phyloP scores from a whole-genome alignment of 2,329 filamentous ascomycete species.

The Paracorniculantispora psalliotae region DNA sequence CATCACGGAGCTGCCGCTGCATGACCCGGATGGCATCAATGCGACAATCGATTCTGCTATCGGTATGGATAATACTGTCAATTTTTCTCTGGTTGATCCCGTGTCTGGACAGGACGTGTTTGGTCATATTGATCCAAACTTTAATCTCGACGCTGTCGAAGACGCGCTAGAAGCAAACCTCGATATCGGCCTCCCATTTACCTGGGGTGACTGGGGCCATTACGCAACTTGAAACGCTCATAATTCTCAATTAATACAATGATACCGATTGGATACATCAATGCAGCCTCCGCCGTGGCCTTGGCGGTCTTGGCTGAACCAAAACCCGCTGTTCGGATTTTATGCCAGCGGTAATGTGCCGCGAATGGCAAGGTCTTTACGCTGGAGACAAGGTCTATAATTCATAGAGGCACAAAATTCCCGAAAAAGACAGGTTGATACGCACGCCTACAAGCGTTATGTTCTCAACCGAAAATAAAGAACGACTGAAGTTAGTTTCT shows the following conservation, averaged over 20 bases:
- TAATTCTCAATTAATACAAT: background rate
- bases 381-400: background rate
- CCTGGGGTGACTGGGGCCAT: conserved; percentile 44
- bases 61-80: conserved; percentile 31
- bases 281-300: too few relatives aligned
- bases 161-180: conserved; percentile 50
- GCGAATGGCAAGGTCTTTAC: too few relatives aligned
- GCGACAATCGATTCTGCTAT: conserved; percentile 21
- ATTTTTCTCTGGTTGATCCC: conserved; percentile 38
- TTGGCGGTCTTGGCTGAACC: background rate
- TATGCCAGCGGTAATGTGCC: too few relatives aligned
- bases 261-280: background rate
- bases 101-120: conserved; percentile 49
- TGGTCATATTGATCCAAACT: conserved; percentile 50
- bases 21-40: conserved; percentile 23
- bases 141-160: conserved; percentile 49
- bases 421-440: background rate
- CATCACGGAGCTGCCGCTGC: conserved; percentile 19
- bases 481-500: conserved; percentile 10
- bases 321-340: too few relatives aligned
- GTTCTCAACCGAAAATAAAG: background rate
- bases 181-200: conserved; percentile 48
- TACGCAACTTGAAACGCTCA: conserved; percentile 25
- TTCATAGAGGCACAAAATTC: background rate
- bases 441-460: background rate